phyloP scores from a whole-genome alignment of 306 rosid genomes.

The Prunus persica region Prunus_persica_NCBIv2 NC_034010.1:29059501-29060000 shows the following conservation, averaged over 20 bases:
- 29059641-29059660: constrained; percentile 70
- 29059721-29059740: constrained; percentile 73
- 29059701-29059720: constrained; percentile 85
- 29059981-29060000: constrained; percentile 76
- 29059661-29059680: constrained; percentile 98
- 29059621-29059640: constrained; percentile 90
- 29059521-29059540: constrained; percentile 84
- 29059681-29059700: constrained; percentile 87
- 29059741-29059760: constrained; percentile 93
- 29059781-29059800: constrained; percentile 84
- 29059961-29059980: constrained; percentile 69
- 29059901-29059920: constrained; percentile 86
- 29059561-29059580: constrained; percentile 75
- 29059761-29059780: constrained; percentile 83
- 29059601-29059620: constrained; percentile 40
- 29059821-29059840: constrained; percentile 76
- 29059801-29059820: constrained; percentile 87
- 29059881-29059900: constrained; percentile 93
- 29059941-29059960: constrained; percentile 90
- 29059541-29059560: constrained; percentile 87
- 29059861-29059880: constrained; percentile 74
- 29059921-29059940: constrained; percentile 95
- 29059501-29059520: constrained; percentile 90
- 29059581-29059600: constrained; percentile 61
- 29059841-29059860: constrained; percentile 87